Evolutionary conservation across 2,329 filamentous ascomycete genomes (phyloP), one percentile per base, ranked within the genome.

Genomic region (Phaeosphaeriaceae sp.): DNA sequence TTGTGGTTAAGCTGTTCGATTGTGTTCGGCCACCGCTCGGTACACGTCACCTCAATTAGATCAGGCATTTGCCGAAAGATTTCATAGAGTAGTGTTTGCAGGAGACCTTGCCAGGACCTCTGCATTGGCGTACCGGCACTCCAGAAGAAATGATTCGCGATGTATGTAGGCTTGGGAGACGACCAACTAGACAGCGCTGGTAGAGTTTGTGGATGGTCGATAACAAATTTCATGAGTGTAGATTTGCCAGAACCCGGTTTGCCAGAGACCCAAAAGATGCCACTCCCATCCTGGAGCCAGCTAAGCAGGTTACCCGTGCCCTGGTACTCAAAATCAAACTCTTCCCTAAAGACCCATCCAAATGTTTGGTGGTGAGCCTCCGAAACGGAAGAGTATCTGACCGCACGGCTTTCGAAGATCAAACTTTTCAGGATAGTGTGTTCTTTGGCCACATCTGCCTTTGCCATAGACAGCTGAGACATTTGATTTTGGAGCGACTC

Each of bases 171-270:
- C 23, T 26, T 26, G 7, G 23, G 7, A 11, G 23, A 26, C 7
- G 7, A 8, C 50, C 50, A 53, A 9, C 6, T 3, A 2, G 11
- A 11, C 0, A 48, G 36, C 6, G 32, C 1, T 9, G 5, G 4
- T 1, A 8, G 5, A 1, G 48, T 50, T 0, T 6, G 2, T 6
- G 3, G 11, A 3, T 51, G 15, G 0, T 38, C 7, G 11, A 6
- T 29, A 1, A 59, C n/a, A 21, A 28, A 51, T 16, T 45, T 50
- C 72, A 80, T 77, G 11, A 80, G 47, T 0, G 75, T 80, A 0
- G 76, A 79, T 46, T 80, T 80, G 8, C 77, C 78, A 12, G 76
- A 76, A 0, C 77, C 77, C 2, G 77, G 72, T 36, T 77, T 79
- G 2, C 78, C 78, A 18, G 67, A 71, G 11, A 80, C 71, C 71